These are phyloP conservation scores for Wolfiporia cocos DNA, from an alignment of 1,284 basidiomycete genomes.

Conservation along the genomic window DNA sequence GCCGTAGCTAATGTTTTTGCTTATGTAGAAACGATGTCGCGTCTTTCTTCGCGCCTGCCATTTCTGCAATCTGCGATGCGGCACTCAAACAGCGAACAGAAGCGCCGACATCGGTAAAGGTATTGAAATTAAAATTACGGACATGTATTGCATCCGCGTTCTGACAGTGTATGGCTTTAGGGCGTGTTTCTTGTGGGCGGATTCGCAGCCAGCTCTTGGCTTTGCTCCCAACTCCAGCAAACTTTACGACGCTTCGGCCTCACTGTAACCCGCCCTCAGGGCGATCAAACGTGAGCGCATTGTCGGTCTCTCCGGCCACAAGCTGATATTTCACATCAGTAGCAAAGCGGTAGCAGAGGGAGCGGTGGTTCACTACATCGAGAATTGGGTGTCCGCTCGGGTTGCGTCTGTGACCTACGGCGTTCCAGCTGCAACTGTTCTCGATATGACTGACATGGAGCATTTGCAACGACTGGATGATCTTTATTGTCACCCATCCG, in stretches of 20 bases:
- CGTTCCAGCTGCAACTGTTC: slow-evolving; percentile 19
- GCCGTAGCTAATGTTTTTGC: no score
- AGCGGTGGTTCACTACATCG: slow-evolving; percentile 28
- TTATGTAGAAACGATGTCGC: no score
- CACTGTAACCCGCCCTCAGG: no score
- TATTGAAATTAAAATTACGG: no score
- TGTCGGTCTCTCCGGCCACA: no score
- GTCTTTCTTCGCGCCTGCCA: no score
- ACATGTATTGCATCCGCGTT: no score
- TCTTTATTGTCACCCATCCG: slow-evolving; percentile 24
- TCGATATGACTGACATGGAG: slow-evolving; percentile 23
- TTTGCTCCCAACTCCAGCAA: slow-evolving; percentile 25
- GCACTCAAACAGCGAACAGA: no score
- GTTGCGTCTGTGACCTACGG: slow-evolving; percentile 32
- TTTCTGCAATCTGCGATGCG: no score
- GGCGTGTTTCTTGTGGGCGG: slow-evolving; percentile 33
- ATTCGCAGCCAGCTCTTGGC: slow-evolving; percentile 34
- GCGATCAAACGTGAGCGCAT: no score
- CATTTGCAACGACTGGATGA: slow-evolving; percentile 24
- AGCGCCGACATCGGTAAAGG: no score
- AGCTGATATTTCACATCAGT: slow-evolving; percentile 8
- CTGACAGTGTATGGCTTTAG: slow-evolving; percentile 16
- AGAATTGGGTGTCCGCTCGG: slow-evolving; percentile 30
- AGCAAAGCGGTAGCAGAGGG: slow-evolving; percentile 31
- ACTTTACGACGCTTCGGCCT: no score